These are phyloP conservation scores for Daedaleopsis sinensis DNA, from an alignment of 768 basidiomycete genomes.

Conservation along the genomic window DNA sequence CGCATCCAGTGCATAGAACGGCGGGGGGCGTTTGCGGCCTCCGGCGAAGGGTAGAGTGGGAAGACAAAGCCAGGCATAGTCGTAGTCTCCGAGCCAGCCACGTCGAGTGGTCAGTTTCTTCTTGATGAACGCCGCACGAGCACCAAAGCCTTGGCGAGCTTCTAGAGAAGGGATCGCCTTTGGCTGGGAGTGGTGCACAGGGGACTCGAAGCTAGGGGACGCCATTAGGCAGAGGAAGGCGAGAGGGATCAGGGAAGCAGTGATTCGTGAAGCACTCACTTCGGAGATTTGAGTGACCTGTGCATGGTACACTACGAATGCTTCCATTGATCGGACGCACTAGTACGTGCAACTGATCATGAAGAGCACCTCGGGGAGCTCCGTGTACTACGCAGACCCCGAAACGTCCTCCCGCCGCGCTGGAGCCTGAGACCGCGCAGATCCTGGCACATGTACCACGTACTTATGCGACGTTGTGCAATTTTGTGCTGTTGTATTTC, in stretches of 20 bases:
- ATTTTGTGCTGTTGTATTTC: too few species aligned
- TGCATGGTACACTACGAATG: too few species aligned
- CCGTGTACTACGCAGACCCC: too few species aligned
- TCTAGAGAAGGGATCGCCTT: neutral
- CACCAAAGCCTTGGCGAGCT: conserved; percentile 4
- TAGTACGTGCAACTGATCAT: too few species aligned
- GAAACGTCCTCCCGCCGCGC: too few species aligned
- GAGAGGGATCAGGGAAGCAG: neutral
- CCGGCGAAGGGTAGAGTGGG: conserved; percentile 63
- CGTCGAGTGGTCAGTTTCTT: conserved; percentile 50
- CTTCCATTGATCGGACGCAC: too few species aligned
- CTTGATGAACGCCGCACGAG: conserved; percentile 21
- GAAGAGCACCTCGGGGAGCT: too few species aligned
- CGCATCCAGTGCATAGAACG: conserved; percentile 75
- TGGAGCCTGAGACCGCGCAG: too few species aligned
- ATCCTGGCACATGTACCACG: too few species aligned
- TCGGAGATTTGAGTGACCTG: neutral
- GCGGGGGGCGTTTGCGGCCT: conserved; percentile 44
- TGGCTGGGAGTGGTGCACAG: neutral
- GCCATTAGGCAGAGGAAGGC: neutral
- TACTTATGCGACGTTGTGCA: too few species aligned
- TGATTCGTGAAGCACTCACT: neutral
- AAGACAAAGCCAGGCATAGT: conserved; percentile 74
- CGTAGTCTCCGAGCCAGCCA: conserved; percentile 86
- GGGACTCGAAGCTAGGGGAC: neutral